Percentiles rank a stretch among this genome's conserved stretches.
These are phyloP conservation scores for Cubamyces sp. DNA, from an alignment of 768 basidiomycete species.

Conservation along the genomic window DNA sequence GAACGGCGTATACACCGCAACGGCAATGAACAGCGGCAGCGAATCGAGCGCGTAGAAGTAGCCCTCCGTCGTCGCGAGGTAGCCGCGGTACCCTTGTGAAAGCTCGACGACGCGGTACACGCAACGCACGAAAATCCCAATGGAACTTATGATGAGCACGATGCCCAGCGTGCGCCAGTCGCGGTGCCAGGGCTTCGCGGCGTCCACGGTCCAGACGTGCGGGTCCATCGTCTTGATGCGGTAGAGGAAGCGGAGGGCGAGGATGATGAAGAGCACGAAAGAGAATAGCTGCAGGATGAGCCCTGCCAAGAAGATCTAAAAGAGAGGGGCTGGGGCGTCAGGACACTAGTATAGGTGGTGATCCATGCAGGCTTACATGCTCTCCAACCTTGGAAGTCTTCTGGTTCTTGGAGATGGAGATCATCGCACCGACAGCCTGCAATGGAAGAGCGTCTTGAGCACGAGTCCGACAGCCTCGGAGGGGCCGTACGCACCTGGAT, in stretches of 20 bases:
- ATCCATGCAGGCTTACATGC: constrained; percentile 11
- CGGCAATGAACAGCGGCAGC: constrained; percentile 65
- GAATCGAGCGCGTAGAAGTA: constrained; percentile 73
- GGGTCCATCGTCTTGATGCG: constrained; percentile 48
- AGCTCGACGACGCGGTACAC: constrained; percentile 59
- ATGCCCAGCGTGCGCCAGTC: constrained; percentile 62
- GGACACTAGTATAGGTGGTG: not conserved
- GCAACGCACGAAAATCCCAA: constrained; percentile 72
- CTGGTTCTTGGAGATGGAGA: constrained; percentile 43
- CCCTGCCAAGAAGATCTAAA: constrained; percentile 58
- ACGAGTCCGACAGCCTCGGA: too few relatives aligned
- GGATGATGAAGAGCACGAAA: constrained; percentile 50
- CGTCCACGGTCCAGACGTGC: constrained; percentile 45
- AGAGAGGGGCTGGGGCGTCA: not conserved
- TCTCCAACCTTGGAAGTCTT: constrained; percentile 19
- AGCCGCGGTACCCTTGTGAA: constrained; percentile 61
- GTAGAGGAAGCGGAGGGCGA: constrained; percentile 53
- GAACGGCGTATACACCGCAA: constrained; percentile 57
- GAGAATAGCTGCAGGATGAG: constrained; percentile 59
- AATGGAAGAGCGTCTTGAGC: not conserved
- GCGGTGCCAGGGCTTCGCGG: constrained; percentile 46
- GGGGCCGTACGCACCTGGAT: constrained; percentile 50
- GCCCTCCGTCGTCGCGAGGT: constrained; percentile 57
- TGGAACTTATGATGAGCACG: constrained; percentile 56
- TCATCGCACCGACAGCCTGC: constrained; percentile 52